These are phyloP conservation scores for Ormosia semicastrata DNA, from an alignment of 306 rosid species.

Conservation along the genomic window DNA sequence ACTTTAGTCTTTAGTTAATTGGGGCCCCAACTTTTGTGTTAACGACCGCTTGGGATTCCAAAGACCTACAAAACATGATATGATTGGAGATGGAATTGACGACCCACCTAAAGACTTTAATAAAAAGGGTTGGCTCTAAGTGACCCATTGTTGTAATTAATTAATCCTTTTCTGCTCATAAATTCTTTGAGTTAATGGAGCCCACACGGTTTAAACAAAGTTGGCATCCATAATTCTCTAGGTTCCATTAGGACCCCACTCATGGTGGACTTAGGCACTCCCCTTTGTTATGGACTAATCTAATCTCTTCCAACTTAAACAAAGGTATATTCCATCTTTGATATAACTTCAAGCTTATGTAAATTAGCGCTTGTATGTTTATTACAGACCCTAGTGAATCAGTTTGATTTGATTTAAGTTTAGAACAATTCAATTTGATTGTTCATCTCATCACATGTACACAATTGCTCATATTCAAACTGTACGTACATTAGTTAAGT, in stretches of 20 bases:
- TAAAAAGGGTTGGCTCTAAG: conserved; percentile 28
- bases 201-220: conserved; percentile 87
- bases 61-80: conserved; percentile 52
- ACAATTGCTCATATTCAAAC: not conserved
- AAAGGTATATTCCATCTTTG: conserved; percentile 31
- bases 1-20: conserved; percentile 14
- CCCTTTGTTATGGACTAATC: not conserved
- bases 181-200: conserved; percentile 38
- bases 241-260: conserved; percentile 70
- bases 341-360: conserved; percentile 17
- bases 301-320: conserved; percentile 32
- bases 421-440: not conserved
- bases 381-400: not conserved
- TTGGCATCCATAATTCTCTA: conserved; percentile 67
- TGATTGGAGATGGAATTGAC: conserved; percentile 79
- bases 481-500: not conserved
- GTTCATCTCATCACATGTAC: conserved; percentile 5
- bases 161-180: not conserved
- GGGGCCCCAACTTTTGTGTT: conserved; percentile 23
- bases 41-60: conserved; percentile 84
- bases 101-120: conserved; percentile 70
- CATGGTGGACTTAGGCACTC: conserved; percentile 38
- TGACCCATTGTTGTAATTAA: conserved; percentile 25
- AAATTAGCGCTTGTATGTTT: conserved; percentile 15
- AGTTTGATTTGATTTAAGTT: not conserved